A percentile compares a stretch with the other conserved stretches of the same genome.
Evolutionary conservation across 768 basidiomycete genomes (phyloP).

Genomic region (Boletus tylopilopsis): DNA sequence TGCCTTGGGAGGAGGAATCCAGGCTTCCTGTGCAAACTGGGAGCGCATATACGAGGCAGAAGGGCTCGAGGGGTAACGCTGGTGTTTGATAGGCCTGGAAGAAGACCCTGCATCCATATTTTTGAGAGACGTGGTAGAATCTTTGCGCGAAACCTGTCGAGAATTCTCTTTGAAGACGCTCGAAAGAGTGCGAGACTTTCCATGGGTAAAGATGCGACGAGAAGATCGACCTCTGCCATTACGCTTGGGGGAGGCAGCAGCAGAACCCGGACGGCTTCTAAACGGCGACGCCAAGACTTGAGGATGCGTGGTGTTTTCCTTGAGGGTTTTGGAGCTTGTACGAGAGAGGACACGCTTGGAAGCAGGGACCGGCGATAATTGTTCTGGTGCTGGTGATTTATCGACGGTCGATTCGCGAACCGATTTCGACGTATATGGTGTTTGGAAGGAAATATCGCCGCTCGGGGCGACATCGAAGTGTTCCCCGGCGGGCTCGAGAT

Average conservation of each 20-base stretch:
- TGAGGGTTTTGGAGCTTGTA: conserved; percentile 38
- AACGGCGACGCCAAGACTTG: conserved; percentile 43
- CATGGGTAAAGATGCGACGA: conserved; percentile 21
- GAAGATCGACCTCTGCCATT: conserved; percentile 10
- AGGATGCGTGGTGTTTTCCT: conserved; percentile 33
- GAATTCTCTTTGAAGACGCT: conserved; percentile 17
- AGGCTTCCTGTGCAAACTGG: conserved; percentile 10
- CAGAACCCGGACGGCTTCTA: conserved; percentile 41
- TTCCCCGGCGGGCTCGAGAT: background rate
- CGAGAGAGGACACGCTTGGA: conserved; percentile 34
- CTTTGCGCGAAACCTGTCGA: conserved; percentile 14
- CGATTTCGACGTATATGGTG: conserved; percentile 24
- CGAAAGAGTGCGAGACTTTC: conserved; percentile 41
- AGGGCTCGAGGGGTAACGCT: conserved; percentile 20
- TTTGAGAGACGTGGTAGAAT: conserved; percentile 16
- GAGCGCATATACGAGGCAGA: conserved; percentile 28
- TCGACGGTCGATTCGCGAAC: conserved; percentile 23
- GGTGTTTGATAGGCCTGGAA: conserved; percentile 14
- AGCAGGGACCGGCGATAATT: conserved; percentile 43
- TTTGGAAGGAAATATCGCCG: conserved; percentile 23
- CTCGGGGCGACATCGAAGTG: conserved; percentile 5
- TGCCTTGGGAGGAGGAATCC: conserved; percentile 12
- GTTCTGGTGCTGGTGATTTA: conserved; percentile 27
- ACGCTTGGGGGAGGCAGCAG: conserved; percentile 34
- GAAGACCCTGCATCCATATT: conserved; percentile 8